Conservation (phyloP, 164 flowering plant genomes). For the Malania oleifera region DNA sequence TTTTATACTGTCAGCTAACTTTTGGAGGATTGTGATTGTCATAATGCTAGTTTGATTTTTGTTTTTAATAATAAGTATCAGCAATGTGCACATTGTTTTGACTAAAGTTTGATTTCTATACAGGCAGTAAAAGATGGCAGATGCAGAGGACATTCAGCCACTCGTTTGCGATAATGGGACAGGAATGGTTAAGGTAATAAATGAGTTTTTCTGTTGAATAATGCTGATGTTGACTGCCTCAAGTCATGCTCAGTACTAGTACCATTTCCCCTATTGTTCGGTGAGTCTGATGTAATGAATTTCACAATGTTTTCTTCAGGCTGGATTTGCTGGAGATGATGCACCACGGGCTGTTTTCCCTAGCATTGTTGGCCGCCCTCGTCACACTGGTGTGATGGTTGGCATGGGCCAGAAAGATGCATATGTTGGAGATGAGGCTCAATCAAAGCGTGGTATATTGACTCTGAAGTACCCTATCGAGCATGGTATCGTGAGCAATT, state of each 20-base stretch:
- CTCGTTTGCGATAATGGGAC: conserved; percentile 74
- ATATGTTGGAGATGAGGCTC: conserved; percentile 75
- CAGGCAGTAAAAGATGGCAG: conserved; percentile 43
- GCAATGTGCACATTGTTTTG: background rate
- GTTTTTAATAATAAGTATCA: background rate
- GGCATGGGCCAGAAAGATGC: conserved; percentile 87
- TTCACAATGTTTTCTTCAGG: conserved; percentile 23
- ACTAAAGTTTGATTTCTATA: background rate
- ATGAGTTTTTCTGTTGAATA: background rate
- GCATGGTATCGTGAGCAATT: conserved; percentile 77
- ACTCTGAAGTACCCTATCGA: conserved; percentile 72
- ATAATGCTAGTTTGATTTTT: too few relatives aligned
- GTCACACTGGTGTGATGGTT: conserved; percentile 80
- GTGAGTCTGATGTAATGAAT: background rate
- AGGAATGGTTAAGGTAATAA: conserved; percentile 64
- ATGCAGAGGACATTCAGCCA: conserved; percentile 59
- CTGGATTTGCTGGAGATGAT: conserved; percentile 82
- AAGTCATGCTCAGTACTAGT: background rate
- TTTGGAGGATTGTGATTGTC: too few relatives aligned
- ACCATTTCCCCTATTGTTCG: background rate
- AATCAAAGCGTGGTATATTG: conserved; percentile 71
- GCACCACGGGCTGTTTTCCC: conserved; percentile 77
- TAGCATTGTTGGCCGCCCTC: conserved; percentile 70
- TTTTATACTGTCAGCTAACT: too few relatives aligned
- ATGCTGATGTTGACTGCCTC: background rate